Evolutionary conservation across 345 rosid genomes (phyloP), one percentile per base, ranked within the genome.

Genomic region (Syzygium aqueum): DNA sequence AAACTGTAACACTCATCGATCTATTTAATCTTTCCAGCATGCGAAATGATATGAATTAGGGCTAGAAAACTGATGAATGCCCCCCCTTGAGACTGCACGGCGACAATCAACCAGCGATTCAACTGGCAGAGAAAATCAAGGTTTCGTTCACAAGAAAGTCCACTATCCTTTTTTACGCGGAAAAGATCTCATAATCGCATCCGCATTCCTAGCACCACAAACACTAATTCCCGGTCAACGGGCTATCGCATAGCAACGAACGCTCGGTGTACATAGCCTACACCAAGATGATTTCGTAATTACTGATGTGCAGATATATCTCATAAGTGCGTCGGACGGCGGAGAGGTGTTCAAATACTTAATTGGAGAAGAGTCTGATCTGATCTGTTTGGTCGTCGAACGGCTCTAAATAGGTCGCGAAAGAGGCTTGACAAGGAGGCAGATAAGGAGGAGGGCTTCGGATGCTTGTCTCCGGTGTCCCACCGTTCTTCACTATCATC

Each of bases 361-460:
- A 73, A 73, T 9, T 21, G 46, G 80, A 33, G 49, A 33, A 33
- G 46, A 73, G 80, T 33, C 40, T 19, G 22, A 33, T 73, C 40
- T 19, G 49, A 73, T 73, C 80, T 7, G 80, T 73, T 63, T 6
- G 15, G 6, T 88, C 57, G 83, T 65, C 86, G 53, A 85, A 59
- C 2, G 53, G 50, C 77, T 22, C 67, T 27, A 85, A 6, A 57
- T 46, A 53, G 13, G 46, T 22, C 22, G 13, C 19, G 28, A 17
- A 56, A 14, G 86, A 63, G 51, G 50, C 67, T 14, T 61, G 49
- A 51, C 94, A 93, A 0, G 85, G 87, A 4, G 94, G 93, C 94
- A 93, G 88, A 84, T 87, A 84, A 10, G 85, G 86, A 30, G 94
- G 94, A 6, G 92, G 93, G 2, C 87, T 85, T n/a, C 89, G 84